These are phyloP conservation scores for Alternaria gaisen DNA, from an alignment of 2,329 filamentous ascomycete genomes.

Conservation along the genomic window DNA sequence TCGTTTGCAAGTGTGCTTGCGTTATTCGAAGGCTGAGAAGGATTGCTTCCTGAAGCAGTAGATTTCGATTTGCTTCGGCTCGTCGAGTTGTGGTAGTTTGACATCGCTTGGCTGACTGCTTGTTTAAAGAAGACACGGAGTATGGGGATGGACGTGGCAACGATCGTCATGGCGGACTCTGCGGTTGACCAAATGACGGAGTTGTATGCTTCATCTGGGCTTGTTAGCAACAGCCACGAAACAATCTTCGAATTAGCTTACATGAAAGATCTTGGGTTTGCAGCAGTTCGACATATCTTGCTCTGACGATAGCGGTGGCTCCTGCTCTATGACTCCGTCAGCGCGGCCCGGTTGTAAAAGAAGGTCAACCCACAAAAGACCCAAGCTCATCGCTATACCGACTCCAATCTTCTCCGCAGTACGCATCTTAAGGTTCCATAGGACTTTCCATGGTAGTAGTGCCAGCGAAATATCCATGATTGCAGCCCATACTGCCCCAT, in stretches of 20 bases:
- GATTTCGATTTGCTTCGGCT: background rate
- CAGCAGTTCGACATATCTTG: conserved; percentile 3
- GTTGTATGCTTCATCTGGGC: conserved; percentile 10
- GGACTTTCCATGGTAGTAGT: conserved; percentile 18
- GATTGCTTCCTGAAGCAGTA: background rate
- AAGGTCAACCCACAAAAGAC: conserved; percentile 14
- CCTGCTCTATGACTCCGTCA: conserved; percentile 5
- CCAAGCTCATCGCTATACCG: conserved; percentile 22
- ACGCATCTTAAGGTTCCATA: conserved; percentile 21
- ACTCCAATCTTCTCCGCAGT: conserved; percentile 22
- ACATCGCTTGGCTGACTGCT: background rate
- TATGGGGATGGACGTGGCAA: conserved; percentile 13
- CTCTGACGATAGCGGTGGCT: conserved; percentile 5
- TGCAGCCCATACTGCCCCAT: conserved; percentile 18
- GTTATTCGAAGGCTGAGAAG: conserved; percentile 1
- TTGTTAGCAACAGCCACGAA: background rate
- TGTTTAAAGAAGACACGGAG: conserved; percentile 15
- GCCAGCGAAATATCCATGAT: conserved; percentile 23
- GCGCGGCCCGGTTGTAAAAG: background rate
- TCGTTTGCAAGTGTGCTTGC: background rate
- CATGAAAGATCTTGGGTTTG: conserved; percentile 5
- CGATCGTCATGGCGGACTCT: conserved; percentile 10
- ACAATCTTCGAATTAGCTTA: background rate
- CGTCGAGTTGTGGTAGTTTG: conserved; percentile 1
- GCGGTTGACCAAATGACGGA: conserved; percentile 13